Percentiles rank a stretch among this genome's conserved stretches.
Evolutionary conservation across 2,329 filamentous ascomycete species (phyloP).

Genomic region (Myrmaecium sp.): DNA sequence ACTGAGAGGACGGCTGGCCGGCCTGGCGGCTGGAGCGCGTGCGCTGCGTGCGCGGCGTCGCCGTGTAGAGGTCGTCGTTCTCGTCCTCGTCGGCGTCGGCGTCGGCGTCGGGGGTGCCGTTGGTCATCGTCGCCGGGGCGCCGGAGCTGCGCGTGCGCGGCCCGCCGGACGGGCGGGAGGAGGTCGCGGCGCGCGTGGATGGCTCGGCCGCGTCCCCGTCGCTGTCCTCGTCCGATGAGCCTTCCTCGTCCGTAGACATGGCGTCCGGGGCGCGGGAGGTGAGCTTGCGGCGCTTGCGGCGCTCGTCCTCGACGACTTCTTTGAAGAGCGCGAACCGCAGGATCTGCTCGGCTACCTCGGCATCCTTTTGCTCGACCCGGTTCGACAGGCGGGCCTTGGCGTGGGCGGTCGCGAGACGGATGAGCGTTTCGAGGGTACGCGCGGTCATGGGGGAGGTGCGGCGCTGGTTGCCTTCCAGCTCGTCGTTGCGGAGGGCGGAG

Average conservation of each 20-base stretch:
- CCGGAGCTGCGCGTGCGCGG: constrained; percentile 17
- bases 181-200: constrained; percentile 12
- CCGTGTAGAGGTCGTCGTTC: constrained; percentile 36
- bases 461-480: constrained; percentile 84
- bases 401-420: constrained; percentile 89
- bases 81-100: constrained; percentile 27
- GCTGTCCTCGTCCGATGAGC: constrained; percentile 41
- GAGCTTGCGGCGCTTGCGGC: constrained; percentile 68
- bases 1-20: constrained; percentile 31
- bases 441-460: constrained; percentile 92
- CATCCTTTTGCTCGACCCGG: constrained; percentile 78
- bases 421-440: constrained; percentile 93
- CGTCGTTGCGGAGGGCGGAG: constrained; percentile 84
- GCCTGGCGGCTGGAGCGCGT: constrained; percentile 18
- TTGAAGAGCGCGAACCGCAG: constrained; percentile 94
- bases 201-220: constrained; percentile 45
- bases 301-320: constrained; percentile 65
- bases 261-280: constrained; percentile 40
- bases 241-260: constrained; percentile 36
- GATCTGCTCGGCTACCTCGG: constrained; percentile 72
- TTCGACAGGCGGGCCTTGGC: constrained; percentile 82
- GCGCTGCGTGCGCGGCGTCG: constrained; percentile 27
- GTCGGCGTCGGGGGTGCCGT: constrained; percentile 19
- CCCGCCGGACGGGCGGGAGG: constrained; percentile 20
- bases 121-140: constrained; percentile 9